A percentile compares a stretch with the other conserved stretches of the same genome.
Evolutionary conservation across 768 basidiomycete genomes (phyloP).

Genomic region (Hygrocybe punicea): DNA sequence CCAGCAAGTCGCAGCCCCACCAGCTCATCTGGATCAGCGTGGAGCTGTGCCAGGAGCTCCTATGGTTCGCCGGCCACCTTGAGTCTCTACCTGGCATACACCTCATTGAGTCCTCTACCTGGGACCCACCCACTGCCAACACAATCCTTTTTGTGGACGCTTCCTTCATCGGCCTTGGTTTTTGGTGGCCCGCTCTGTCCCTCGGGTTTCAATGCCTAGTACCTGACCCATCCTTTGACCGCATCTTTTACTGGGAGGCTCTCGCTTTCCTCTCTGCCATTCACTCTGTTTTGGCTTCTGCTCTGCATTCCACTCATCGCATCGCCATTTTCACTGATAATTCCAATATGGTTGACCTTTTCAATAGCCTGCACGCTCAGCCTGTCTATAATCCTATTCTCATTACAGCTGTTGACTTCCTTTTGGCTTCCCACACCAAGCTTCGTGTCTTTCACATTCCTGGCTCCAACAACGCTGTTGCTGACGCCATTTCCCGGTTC

Average conservation of each 20-base stretch:
- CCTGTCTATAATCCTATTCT: slow-evolving; percentile 21
- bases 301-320: slow-evolving; percentile 22
- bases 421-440: slow-evolving; percentile 1
- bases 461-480: slow-evolving; percentile 13
- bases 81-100: slow-evolving; percentile 14
- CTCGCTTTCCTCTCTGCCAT: background rate
- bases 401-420: slow-evolving; percentile 11
- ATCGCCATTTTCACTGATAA: slow-evolving; percentile 7
- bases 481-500: slow-evolving; percentile 14
- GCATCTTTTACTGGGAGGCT: no score
- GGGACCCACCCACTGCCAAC: slow-evolving; percentile 14
- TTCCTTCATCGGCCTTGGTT: slow-evolving; percentile 13
- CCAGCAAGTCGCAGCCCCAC: slow-evolving; percentile 15
- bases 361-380: slow-evolving; percentile 10
- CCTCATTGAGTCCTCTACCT: slow-evolving; percentile 17
- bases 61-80: slow-evolving; percentile 30
- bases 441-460: slow-evolving; percentile 16
- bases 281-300: slow-evolving; percentile 9
- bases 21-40: slow-evolving; percentile 25
- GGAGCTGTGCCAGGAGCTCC: slow-evolving; percentile 19
- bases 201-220: slow-evolving; percentile 8
- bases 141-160: slow-evolving; percentile 22
- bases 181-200: slow-evolving; percentile 23
- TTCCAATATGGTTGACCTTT: slow-evolving; percentile 1
- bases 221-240: background rate